These are phyloP conservation scores for Funneliformis caledonium DNA, from an alignment of 371 early-diverging fungal species.

Conservation along the genomic window DNA sequence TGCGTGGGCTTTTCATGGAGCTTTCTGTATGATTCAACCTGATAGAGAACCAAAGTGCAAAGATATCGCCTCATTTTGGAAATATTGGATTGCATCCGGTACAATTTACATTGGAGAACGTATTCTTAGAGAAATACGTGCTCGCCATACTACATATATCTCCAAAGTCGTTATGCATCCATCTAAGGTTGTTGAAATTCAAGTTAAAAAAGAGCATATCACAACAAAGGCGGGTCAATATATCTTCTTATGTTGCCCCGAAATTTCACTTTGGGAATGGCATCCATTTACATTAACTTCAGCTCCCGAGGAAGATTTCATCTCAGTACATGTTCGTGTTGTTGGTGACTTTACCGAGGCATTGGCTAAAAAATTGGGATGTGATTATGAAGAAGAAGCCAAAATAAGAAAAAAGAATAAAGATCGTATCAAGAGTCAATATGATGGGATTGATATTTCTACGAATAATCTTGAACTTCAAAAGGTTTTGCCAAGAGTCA, in stretches of 20 bases:
- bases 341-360: slow-evolving; percentile 83
- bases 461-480: slow-evolving; percentile 39
- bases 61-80: slow-evolving; percentile 80
- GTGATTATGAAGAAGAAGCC: slow-evolving; percentile 57
- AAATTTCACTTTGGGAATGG: slow-evolving; percentile 70
- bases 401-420: slow-evolving; percentile 42
- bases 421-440: neutral
- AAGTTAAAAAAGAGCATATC: slow-evolving; percentile 68
- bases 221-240: slow-evolving; percentile 72
- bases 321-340: slow-evolving; percentile 80
- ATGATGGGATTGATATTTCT: slow-evolving; percentile 34
- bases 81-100: slow-evolving; percentile 75
- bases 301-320: slow-evolving; percentile 80
- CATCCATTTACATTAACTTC: slow-evolving; percentile 90
- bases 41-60: slow-evolving; percentile 69
- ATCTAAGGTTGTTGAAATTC: slow-evolving; percentile 69
- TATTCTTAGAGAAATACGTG: slow-evolving; percentile 72
- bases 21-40: slow-evolving; percentile 80
- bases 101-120: slow-evolving; percentile 75
- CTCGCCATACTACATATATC: slow-evolving; percentile 67
- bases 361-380: slow-evolving; percentile 69
- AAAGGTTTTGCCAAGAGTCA: slow-evolving; percentile 60
- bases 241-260: slow-evolving; percentile 69
- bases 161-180: slow-evolving; percentile 71
- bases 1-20: slow-evolving; percentile 80